Conservation (phyloP, 1,139 yeast genomes). For the Suhomyces maxii region DNA sequence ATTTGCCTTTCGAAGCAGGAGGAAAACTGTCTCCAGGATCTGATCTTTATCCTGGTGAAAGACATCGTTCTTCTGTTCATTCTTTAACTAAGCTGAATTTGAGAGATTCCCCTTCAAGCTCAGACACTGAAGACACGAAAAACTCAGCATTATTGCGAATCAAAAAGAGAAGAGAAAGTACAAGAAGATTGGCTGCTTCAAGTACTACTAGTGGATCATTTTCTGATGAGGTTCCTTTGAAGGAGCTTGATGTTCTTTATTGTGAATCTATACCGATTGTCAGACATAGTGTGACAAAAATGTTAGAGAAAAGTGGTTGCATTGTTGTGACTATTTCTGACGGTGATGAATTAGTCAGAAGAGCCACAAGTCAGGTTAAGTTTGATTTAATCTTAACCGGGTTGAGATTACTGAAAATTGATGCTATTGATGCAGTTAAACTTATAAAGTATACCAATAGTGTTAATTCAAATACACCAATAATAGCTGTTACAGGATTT, state of each 20-base stretch:
- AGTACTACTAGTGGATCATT: slow-evolving; percentile 14
- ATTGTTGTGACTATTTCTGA: slow-evolving; percentile 75
- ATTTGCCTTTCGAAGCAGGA: slow-evolving; percentile 27
- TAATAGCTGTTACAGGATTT: slow-evolving; percentile 74
- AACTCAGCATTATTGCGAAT: slow-evolving; percentile 56
- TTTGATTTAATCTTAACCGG: slow-evolving; percentile 86
- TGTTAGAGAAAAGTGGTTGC: slow-evolving; percentile 74
- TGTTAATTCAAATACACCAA: slow-evolving; percentile 72
- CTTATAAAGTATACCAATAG: slow-evolving; percentile 76
- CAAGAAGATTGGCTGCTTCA: slow-evolving; percentile 31
- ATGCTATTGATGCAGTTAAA: slow-evolving; percentile 74
- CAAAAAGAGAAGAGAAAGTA: slow-evolving; percentile 56
- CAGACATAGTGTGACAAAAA: slow-evolving; percentile 63
- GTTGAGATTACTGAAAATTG: slow-evolving; percentile 63
- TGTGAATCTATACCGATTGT: slow-evolving; percentile 90
- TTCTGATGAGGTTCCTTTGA: slow-evolving; percentile 6
- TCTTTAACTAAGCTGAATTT: slow-evolving; percentile 31
- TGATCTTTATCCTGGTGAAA: slow-evolving; percentile 11
- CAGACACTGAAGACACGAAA: slow-evolving; percentile 66
- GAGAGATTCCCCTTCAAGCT: slow-evolving; percentile 64
- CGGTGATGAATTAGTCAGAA: slow-evolving; percentile 79
- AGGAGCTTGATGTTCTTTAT: slow-evolving; percentile 63
- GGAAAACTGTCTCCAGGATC: slow-evolving; percentile 17
- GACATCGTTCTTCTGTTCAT: slow-evolving; percentile 30
- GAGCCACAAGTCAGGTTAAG: slow-evolving; percentile 80